Conservation (phyloP, 1,139 yeast genomes). For the Geotrichum armillariae region DNA sequence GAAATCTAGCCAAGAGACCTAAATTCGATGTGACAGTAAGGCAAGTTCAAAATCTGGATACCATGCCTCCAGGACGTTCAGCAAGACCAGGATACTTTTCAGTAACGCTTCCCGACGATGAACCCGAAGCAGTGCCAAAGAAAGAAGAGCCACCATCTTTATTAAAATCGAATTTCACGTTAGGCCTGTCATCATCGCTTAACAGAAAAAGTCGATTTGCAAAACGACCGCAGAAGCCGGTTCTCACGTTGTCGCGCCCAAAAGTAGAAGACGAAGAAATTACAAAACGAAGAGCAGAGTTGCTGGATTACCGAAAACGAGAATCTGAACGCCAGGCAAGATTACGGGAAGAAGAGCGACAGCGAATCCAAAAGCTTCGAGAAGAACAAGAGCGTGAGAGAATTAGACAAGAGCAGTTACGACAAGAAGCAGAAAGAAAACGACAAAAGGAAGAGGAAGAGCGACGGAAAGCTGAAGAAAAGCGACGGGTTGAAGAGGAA, state of each 20-base stretch:
- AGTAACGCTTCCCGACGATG: slow-evolving; percentile 1
- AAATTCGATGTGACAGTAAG: slow-evolving; percentile 20
- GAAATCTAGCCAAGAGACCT: slow-evolving; percentile 13
- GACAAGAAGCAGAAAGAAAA: slow-evolving; percentile 11
- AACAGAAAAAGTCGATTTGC: slow-evolving; percentile 8
- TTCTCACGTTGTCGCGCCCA: slow-evolving; percentile 9
- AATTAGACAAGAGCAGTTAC: background rate
- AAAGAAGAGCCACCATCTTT: background rate
- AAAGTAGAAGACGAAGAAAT: slow-evolving; percentile 17
- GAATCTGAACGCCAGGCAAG: slow-evolving; percentile 9
- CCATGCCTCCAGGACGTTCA: slow-evolving; percentile 13
- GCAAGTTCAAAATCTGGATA: slow-evolving; percentile 8
- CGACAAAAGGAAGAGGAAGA: slow-evolving; percentile 12
- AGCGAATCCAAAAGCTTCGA: slow-evolving; percentile 5
- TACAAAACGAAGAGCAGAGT: slow-evolving; percentile 7
- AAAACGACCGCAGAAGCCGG: background rate
- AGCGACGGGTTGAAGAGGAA: slow-evolving; percentile 3
- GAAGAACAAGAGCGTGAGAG: slow-evolving; percentile 16
- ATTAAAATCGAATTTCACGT: slow-evolving; percentile 6
- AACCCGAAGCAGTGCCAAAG: background rate
- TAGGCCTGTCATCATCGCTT: background rate
- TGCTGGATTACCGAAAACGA: slow-evolving; percentile 10
- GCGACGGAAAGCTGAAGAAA: slow-evolving; percentile 7
- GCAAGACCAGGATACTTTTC: slow-evolving; percentile 19
- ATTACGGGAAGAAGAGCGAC: slow-evolving; percentile 13